Evolutionary conservation across 176 grass and related monocot species (phyloP).

Genomic region (Bonia amplexicaulis): DNA sequence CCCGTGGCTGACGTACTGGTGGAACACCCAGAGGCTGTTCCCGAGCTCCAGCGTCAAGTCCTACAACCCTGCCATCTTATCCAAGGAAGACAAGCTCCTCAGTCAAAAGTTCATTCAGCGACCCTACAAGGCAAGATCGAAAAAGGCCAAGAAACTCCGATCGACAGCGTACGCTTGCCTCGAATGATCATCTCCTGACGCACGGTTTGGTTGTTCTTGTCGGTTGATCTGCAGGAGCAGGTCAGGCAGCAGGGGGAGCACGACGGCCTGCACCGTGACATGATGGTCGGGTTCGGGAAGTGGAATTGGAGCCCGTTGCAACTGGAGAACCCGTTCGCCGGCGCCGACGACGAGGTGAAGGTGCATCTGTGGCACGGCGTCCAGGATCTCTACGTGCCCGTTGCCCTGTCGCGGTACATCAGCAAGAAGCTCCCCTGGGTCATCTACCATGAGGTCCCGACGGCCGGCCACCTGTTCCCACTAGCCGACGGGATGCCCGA

Average conservation of each 20-base stretch:
- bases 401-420: slow-evolving; percentile 44
- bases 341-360: slow-evolving; percentile 26
- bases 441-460: not conserved
- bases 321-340: slow-evolving; percentile 47
- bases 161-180: not conserved
- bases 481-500: not conserved
- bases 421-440: slow-evolving; percentile 25
- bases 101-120: slow-evolving; percentile 3
- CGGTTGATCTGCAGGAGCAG: slow-evolving; percentile 32
- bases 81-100: slow-evolving; percentile 24
- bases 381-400: slow-evolving; percentile 42
- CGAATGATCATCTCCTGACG: not conserved
- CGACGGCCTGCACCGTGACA: slow-evolving; percentile 56
- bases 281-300: slow-evolving; percentile 57
- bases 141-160: not conserved
- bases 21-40: slow-evolving; percentile 64
- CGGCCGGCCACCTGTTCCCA: not conserved
- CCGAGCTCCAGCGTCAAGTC: slow-evolving; percentile 44
- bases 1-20: slow-evolving; percentile 73
- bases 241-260: slow-evolving; percentile 54
- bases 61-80: not conserved
- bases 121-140: slow-evolving; percentile 22
- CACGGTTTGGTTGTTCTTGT: not conserved
- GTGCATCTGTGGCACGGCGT: slow-evolving; percentile 73
- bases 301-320: slow-evolving; percentile 61